Evolutionary conservation across 495 filamentous ascomycete species (phyloP), one percentile per base, ranked within the genome.

Genomic region (Penicillium herquei): DNA sequence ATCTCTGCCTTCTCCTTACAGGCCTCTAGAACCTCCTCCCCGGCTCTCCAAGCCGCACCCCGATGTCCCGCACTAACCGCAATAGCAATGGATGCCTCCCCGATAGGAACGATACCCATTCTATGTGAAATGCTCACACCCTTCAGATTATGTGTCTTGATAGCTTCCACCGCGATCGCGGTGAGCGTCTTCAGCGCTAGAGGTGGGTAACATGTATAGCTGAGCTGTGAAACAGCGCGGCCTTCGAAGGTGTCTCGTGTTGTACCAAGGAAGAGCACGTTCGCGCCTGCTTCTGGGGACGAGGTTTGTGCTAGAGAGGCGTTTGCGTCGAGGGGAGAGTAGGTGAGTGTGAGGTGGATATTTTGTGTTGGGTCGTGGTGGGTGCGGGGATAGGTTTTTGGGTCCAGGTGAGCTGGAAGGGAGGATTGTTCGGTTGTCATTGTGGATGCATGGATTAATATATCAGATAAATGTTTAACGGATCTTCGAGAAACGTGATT

Each of bases 61-160:
- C 94, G 81, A 79, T 98, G 94, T 41, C 89, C 84, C 18, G 88
- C 78, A 48, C 88, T 89, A 12, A 98, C 90, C 8, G 91, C 90
- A 68, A 98, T 91, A 55, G 93, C 74, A 61, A 98, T 93, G 61
- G 90, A 95, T 66, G 96, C 92, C 70, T 98, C 92, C 6, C 84
- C 85, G 39, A 98, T 84, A 3, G 91, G 91, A 5, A 96, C 92
- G 13, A 79, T 75, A 0, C 94, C 94, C 7, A 98, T 78, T n/a
- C 94, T 81, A 70, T 98, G 94, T 43, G 87, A 77, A 65, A 98
- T 90, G 39, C 84, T 82, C 48, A 98, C 86, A 0, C 82, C 85
- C 18, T 77, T 75, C 6, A 97, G 77, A 1, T 62, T 67, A 65
- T 96, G 83, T 57, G 82, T 84, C 17, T 63, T 44, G 3, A 78